phyloP scores from a whole-genome alignment of 306 rosid species.

The Vigna mungo region DNA sequence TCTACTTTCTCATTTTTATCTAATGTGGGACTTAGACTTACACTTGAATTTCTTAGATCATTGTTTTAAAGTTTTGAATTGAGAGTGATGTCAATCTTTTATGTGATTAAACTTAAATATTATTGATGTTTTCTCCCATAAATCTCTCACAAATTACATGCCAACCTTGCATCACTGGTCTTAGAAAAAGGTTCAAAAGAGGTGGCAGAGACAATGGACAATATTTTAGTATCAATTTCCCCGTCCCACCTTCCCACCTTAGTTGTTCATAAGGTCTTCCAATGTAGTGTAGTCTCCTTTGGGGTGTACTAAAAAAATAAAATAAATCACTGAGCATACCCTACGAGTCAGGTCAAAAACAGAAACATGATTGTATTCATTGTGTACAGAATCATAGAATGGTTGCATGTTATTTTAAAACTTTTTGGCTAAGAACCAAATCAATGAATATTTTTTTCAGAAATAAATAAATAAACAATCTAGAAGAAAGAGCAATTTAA shows the following conservation, averaged over 20 bases:
- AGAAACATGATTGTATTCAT: neutral
- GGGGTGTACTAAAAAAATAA: neutral
- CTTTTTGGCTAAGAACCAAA: neutral
- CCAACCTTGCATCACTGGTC: neutral
- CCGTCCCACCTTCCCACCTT: neutral
- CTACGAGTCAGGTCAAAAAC: neutral
- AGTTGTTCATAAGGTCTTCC: neutral
- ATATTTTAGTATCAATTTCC: neutral
- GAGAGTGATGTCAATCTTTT: no score
- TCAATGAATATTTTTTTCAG: neutral
- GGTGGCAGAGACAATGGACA: neutral
- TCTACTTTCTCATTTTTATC: no score
- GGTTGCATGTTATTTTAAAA: neutral
- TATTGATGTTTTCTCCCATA: no score
- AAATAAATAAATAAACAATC: neutral
- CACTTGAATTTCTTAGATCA: no score
- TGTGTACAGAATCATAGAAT: neutral
- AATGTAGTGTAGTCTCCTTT: neutral
- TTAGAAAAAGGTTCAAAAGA: conserved; percentile 21
- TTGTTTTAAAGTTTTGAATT: no score
- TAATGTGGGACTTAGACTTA: rapidly evolving
- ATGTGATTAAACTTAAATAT: no score
- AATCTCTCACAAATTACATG: neutral
- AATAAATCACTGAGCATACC: neutral
- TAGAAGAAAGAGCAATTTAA: neutral